Evolutionary conservation across 2,329 filamentous ascomycete genomes (phyloP), one percentile per base, ranked within the genome.

Genomic region (Mycosphaerella sp.): DNA sequence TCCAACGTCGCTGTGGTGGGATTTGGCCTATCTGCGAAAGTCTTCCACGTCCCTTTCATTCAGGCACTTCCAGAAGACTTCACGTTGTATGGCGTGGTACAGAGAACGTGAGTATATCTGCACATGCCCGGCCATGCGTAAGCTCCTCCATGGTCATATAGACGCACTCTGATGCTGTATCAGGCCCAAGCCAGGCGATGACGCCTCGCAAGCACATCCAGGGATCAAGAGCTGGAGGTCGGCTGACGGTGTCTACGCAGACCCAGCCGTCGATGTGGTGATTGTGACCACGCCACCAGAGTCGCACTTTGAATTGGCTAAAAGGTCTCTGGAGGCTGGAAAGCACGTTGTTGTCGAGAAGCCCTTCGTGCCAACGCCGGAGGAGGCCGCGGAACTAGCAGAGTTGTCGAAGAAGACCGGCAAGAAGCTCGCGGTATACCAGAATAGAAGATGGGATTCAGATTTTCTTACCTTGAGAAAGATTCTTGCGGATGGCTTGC

Each of bases 301-400:
- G 58, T 84, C 81, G 9, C 88, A 92, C 73, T 87, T 82, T 66
- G 68, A 75, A 12, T 75, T 90, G 62, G 76, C 82, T 36, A 83
- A 82, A 69, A 70, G 79, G 48, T 83, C 85, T 0, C 76, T 92
- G 45, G 77, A 85, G 66, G 75, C 79, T 8, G 84, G 84, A 62
- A 91, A 91, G 74, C 84, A 92, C 69, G 85, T 91, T 26, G 76
- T 92, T 49, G 85, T 86, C 46, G 88, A 92, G 74, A 92, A 92
- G 75, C 88, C 88, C 2, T 92, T 92, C 68, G 86, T 88, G 10
- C 84, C 87, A 17, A 86, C 83, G 1, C 75, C 80, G 1, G 75
- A 80, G 54, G 83, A 91, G 71, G 87, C 87, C 9, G 76, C 81
- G 34, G 72, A 80, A 61, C 79, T 92, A 6, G 77, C 69, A 43